A percentile compares a stretch with the other conserved stretches of the same genome.
phyloP scores from a whole-genome alignment of 2,329 filamentous ascomycete species.

The Xylaria sp. region DNA sequence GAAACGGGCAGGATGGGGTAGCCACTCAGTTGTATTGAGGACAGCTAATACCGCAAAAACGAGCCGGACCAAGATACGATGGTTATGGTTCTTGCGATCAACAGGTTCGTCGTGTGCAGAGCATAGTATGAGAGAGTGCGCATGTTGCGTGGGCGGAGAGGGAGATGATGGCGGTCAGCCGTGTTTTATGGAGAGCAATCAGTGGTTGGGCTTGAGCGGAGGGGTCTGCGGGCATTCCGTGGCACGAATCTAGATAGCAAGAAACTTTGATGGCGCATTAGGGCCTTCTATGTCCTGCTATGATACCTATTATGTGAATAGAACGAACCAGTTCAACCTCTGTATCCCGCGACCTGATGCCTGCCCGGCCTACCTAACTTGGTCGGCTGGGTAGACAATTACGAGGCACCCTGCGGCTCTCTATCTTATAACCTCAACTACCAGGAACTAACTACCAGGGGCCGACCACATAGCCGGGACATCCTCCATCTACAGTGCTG shows the following conservation, averaged over 20 bases:
- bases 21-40: neutral
- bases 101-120: neutral
- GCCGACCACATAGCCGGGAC: neutral
- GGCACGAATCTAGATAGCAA: neutral
- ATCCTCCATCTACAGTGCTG: neutral
- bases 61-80: neutral
- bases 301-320: neutral
- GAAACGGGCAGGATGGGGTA: neutral
- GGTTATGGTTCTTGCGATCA: neutral
- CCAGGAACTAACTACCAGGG: too few relatives aligned
- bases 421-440: neutral
- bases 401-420: neutral
- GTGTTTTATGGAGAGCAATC: slow-evolving; percentile 19
- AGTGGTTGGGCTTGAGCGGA: slow-evolving; percentile 18
- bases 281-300: neutral
- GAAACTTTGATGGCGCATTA: neutral
- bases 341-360: neutral
- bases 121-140: slow-evolving; percentile 1
- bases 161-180: slow-evolving; percentile 22
- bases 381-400: too few relatives aligned
- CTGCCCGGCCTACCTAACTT: too few relatives aligned
- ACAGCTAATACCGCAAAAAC: neutral
- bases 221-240: slow-evolving; percentile 19
- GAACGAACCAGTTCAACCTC: neutral
- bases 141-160: slow-evolving; percentile 6